phyloP scores from a whole-genome alignment of 2,329 filamentous ascomycete species.

The Colletotrichum salicis region DNA sequence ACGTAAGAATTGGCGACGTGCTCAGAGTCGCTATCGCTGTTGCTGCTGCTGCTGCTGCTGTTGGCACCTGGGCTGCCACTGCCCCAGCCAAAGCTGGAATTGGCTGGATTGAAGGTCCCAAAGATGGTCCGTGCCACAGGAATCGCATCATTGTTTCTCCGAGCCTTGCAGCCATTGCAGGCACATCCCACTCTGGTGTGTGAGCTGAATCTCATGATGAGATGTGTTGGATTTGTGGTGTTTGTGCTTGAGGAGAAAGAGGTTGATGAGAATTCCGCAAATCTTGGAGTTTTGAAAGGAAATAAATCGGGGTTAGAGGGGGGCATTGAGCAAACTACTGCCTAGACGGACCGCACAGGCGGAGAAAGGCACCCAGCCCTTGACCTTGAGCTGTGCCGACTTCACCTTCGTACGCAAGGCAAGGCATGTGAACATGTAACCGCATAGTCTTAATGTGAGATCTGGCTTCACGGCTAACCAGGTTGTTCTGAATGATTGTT shows the following conservation, averaged over 20 bases:
- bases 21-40: slow-evolving; percentile 5
- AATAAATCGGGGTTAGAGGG: background rate
- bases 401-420: background rate
- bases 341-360: background rate
- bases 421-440: background rate
- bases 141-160: slow-evolving; percentile 24
- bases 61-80: slow-evolving; percentile 28
- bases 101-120: background rate
- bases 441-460: background rate
- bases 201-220: slow-evolving; percentile 4
- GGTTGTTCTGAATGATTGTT: slow-evolving; percentile 25
- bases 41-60: slow-evolving; percentile 14
- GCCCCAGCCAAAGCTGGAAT: slow-evolving; percentile 4
- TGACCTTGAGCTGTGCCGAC: background rate
- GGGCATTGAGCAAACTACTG: background rate
- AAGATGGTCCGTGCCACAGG: slow-evolving; percentile 20
- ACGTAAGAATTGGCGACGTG: slow-evolving; percentile 19
- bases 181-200: slow-evolving; percentile 1
- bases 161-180: slow-evolving; percentile 14
- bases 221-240: background rate
- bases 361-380: background rate
- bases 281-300: background rate
- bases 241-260: background rate
- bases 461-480: background rate
- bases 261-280: background rate